phyloP scores from a whole-genome alignment of 805 yeast species.

The Starmerella vitae region DNA sequence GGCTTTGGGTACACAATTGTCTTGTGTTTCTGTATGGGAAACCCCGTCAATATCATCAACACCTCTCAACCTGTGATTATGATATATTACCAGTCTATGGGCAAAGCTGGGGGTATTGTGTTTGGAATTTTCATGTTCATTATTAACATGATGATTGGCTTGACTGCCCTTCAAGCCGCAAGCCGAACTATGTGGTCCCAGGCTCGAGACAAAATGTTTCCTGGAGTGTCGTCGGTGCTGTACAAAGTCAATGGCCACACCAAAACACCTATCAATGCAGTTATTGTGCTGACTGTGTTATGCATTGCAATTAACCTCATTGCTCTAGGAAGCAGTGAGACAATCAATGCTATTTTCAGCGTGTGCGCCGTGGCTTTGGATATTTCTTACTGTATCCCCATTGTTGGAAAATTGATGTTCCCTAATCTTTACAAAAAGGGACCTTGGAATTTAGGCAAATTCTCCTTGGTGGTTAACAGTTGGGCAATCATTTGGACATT shows the following conservation, averaged over 20 bases:
- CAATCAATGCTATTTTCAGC: slow-evolving; percentile 57
- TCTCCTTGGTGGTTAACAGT: slow-evolving; percentile 15
- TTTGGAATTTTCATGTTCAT: slow-evolving; percentile 44
- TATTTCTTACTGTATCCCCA: slow-evolving; percentile 53
- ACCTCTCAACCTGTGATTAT: slow-evolving; percentile 45
- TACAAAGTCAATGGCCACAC: slow-evolving; percentile 37
- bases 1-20: slow-evolving; percentile 26
- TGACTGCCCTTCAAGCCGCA: slow-evolving; percentile 46
- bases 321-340: slow-evolving; percentile 46
- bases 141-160: slow-evolving; percentile 54
- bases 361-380: slow-evolving; percentile 62
- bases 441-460: slow-evolving; percentile 53
- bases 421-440: slow-evolving; percentile 46
- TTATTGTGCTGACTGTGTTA: slow-evolving; percentile 37
- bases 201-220: slow-evolving; percentile 62
- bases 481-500: slow-evolving; percentile 19
- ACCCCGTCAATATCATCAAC: slow-evolving; percentile 16
- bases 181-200: slow-evolving; percentile 66
- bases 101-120: slow-evolving; percentile 50
- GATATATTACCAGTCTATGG: slow-evolving; percentile 48
- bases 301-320: slow-evolving; percentile 42
- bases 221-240: slow-evolving; percentile 27
- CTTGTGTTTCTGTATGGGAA: slow-evolving; percentile 24
- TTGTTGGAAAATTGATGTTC: slow-evolving; percentile 43
- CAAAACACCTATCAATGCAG: slow-evolving; percentile 49